A percentile compares a stretch with the other conserved stretches of the same genome.
phyloP scores from a whole-genome alignment of 805 yeast species.

The Dipodascus geniculatus region DNA sequence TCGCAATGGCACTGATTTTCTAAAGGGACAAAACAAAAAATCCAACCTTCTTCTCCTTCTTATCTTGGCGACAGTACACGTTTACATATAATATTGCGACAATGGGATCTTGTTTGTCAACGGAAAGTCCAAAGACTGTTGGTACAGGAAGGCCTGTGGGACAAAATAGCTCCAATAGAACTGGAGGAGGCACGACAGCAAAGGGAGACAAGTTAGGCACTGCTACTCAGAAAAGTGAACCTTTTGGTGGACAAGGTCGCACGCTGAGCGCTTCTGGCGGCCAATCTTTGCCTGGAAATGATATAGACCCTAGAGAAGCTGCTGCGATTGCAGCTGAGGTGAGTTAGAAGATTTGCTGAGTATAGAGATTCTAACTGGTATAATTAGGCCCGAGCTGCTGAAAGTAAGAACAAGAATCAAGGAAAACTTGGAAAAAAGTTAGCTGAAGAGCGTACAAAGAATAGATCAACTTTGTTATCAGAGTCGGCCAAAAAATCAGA shows the following conservation, averaged over 20 bases:
- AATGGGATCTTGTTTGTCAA: background rate
- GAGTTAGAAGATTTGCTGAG: background rate
- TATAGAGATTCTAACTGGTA: background rate
- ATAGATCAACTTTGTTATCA: background rate
- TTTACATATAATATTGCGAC: background rate
- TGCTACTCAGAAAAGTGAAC: background rate
- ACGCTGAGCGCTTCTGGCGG: background rate
- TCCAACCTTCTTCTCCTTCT: too few relatives aligned
- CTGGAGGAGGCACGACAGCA: background rate
- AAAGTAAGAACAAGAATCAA: background rate
- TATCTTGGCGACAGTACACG: too few relatives aligned
- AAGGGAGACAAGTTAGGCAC: background rate
- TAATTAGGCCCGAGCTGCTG: background rate
- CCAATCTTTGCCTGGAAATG: background rate
- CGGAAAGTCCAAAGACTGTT: background rate
- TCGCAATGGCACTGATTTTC: too few relatives aligned
- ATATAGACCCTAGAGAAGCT: background rate
- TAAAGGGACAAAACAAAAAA: too few relatives aligned
- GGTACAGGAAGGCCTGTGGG: background rate
- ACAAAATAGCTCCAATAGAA: background rate
- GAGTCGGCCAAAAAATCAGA: background rate
- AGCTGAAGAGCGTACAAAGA: background rate
- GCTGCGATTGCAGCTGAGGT: constrained; percentile 1
- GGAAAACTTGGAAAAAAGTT: constrained; percentile 1
- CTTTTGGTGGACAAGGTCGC: background rate